phyloP scores from a whole-genome alignment of 176 grass and related monocot species.

The sorghum (Sorghum bicolor) region DNA sequence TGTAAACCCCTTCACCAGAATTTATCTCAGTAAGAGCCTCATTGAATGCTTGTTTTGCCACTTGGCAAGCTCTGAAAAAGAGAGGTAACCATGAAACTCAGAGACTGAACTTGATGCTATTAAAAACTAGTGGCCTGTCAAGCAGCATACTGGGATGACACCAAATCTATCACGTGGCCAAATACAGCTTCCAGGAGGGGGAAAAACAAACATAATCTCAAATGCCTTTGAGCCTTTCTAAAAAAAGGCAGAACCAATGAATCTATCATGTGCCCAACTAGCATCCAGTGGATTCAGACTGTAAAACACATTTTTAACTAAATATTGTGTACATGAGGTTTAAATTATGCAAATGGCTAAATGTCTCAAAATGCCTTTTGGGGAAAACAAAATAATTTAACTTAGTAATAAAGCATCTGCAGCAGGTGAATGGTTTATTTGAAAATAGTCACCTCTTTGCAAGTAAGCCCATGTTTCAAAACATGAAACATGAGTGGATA shows the following conservation, averaged over 20 bases:
- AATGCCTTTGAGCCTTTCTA: background rate
- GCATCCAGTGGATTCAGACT: background rate
- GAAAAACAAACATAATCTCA: background rate
- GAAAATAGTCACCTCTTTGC: background rate
- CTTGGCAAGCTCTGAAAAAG: constrained; percentile 58
- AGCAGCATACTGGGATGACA: background rate
- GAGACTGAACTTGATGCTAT: background rate
- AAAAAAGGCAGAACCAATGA: background rate
- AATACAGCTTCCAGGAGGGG: background rate
- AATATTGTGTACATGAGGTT: background rate
- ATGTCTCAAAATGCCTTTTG: background rate
- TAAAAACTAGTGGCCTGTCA: background rate
- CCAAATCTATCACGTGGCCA: background rate
- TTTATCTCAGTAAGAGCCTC: constrained; percentile 65
- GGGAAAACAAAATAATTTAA: background rate
- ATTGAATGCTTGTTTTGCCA: constrained; percentile 82
- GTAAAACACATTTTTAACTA: background rate
- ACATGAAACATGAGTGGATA: background rate
- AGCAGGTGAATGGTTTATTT: background rate
- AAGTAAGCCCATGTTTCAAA: background rate
- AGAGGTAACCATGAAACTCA: background rate
- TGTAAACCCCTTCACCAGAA: constrained; percentile 46
- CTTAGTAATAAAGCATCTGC: background rate
- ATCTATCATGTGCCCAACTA: background rate
- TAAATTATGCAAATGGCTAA: background rate